Evolutionary conservation across 2,329 filamentous ascomycete genomes (phyloP).

Genomic region (Pseudonectria foliicola): DNA sequence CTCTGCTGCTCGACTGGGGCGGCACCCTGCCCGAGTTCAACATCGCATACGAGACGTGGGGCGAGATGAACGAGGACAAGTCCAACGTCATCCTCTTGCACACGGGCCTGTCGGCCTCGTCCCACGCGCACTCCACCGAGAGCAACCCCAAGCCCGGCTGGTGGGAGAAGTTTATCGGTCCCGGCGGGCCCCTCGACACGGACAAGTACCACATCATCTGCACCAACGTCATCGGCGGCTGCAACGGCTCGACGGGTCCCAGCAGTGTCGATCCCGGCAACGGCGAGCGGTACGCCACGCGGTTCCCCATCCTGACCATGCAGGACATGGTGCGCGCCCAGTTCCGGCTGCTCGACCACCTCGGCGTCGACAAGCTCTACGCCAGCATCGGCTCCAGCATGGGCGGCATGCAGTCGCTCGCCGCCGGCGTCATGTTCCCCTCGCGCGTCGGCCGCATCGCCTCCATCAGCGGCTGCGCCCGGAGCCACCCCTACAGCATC

Average conservation of each 20-base stretch:
- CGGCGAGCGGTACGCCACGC: conserved; percentile 81
- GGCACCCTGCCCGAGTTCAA: conserved; percentile 84
- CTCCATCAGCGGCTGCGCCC: conserved; percentile 86
- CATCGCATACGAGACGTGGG: conserved; percentile 93
- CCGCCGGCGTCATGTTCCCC: conserved; percentile 76
- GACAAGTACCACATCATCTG: conserved; percentile 90
- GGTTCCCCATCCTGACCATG: conserved; percentile 92
- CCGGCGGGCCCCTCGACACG: conserved; percentile 77
- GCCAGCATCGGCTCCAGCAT: conserved; percentile 94
- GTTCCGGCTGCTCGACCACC: conserved; percentile 74
- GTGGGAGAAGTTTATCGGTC: conserved; percentile 99
- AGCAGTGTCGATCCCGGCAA: conserved; percentile 82
- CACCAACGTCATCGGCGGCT: conserved; percentile 93
- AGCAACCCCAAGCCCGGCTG: conserved; percentile 83
- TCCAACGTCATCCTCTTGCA: conserved; percentile 89
- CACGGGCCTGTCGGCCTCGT: conserved; percentile 93
- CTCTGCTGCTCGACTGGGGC: conserved; percentile 87
- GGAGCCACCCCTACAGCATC: conserved; percentile 95
- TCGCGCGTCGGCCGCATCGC: conserved; percentile 75
- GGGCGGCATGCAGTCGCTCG: conserved; percentile 96
- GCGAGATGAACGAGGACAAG: conserved; percentile 66
- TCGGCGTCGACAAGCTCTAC: conserved; percentile 73
- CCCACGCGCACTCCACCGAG: conserved; percentile 88
- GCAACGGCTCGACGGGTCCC: conserved; percentile 91
- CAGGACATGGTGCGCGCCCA: conserved; percentile 97